Base-by-base conservation (phyloP, 345 rosid genomes). In the Bretschneidera sinensis region DNA sequence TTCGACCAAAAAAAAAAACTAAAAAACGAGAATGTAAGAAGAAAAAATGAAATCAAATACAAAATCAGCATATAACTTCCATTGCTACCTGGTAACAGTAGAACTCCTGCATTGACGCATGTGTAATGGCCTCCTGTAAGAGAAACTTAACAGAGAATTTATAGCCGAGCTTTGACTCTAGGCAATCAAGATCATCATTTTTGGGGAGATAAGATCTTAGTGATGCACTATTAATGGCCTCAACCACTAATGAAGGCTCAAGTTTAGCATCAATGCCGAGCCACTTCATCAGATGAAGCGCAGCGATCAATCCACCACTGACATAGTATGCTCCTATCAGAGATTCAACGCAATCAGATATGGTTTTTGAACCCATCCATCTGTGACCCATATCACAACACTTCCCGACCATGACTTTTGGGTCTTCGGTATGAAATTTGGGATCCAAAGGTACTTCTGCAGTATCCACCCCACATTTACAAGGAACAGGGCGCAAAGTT, bases 321-420 rank as follows among this genome's bases (percentile, higher is more conserved):
- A 84, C 66, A 51, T 79, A 84, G 73, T 85, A 89, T 31, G 96
- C 94, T 33, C 97, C 97, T 51, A 89, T 79, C 22, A 92, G 64
- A 24, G 95, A 90, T 80, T 92, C 98, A 24, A 84, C 85, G 62
- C 97, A 87, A 66, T 92, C 97, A 2, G 96, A 73, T 71, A 92
- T 71, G 50, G 94, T 78, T 73, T 92, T 92, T 4, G 97, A 92
- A 63, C 72, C 73, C 64, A 87, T 83, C 94, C 96, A 92, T 66
- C 97, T 67, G 77, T 92, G 98, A 24, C 97, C 97, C 76, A 64
- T 52, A 60, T 86, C 89, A 45, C 98, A 92, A 21, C 77, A 50
- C 79, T 69, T 84, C 19, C 87, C 90, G 22, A 87, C 72, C 68
- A 78, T 72, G 51, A 76, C 54, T 55, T 71, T 72, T 24, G 74